Evolutionary conservation across 192 early-diverging fungal species (phyloP).

Genomic region (Phlyctochytrium planicorne): DNA sequence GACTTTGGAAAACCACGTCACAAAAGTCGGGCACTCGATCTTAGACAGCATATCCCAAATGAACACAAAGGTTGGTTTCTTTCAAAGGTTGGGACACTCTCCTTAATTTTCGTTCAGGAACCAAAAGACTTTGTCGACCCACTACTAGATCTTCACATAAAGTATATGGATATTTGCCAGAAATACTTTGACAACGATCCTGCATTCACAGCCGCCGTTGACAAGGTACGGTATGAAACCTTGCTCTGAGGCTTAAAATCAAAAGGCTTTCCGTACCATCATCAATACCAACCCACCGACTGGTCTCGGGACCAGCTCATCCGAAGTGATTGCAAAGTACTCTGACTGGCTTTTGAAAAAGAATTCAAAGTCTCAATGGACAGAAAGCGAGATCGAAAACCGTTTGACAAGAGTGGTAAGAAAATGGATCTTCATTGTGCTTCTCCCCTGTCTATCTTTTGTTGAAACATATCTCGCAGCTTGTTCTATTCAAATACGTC

Average conservation of each 20-base stretch:
- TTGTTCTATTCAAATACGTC: constrained; percentile 81
- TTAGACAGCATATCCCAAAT: constrained; percentile 44
- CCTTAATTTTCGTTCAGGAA: constrained; percentile 51
- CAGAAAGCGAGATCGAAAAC: constrained; percentile 69
- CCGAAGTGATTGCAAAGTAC: constrained; percentile 82
- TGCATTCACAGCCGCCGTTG: constrained; percentile 71
- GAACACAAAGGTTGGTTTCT: constrained; percentile 46
- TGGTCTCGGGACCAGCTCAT: constrained; percentile 52
- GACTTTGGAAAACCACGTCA: constrained; percentile 67
- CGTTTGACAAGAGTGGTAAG: constrained; percentile 60
- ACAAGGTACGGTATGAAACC: constrained; percentile 58
- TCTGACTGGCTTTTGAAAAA: constrained; percentile 75
- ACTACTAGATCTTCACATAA: constrained; percentile 61
- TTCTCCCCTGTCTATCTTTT: background rate
- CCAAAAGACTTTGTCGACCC: constrained; percentile 69
- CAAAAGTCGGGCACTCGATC: constrained; percentile 53
- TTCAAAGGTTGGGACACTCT: background rate
- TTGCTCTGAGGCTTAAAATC: background rate
- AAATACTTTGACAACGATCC: constrained; percentile 67
- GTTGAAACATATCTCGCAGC: constrained; percentile 40
- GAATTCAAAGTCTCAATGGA: constrained; percentile 36
- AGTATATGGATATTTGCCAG: constrained; percentile 58
- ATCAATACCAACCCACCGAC: constrained; percentile 56
- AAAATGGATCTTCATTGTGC: constrained; percentile 6
- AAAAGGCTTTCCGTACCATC: constrained; percentile 67